Evolutionary conservation across 2,329 filamentous ascomycete species (phyloP).

Genomic region (Aspergillus felis): DNA sequence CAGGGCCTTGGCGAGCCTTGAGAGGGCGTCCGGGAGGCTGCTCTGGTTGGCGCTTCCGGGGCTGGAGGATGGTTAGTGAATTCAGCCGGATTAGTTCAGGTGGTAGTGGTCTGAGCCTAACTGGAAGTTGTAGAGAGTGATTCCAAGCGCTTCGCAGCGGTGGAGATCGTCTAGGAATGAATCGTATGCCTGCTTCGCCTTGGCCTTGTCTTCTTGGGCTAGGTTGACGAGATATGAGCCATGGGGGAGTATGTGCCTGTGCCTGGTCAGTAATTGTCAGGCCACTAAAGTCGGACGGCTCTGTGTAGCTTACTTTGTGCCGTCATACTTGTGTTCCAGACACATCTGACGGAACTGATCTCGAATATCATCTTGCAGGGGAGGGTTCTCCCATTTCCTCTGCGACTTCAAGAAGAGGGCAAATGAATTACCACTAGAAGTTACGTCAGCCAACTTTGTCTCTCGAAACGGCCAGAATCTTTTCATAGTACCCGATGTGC

Average conservation of each 20-base stretch:
- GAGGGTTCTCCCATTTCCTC: slow-evolving; percentile 85
- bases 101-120: slow-evolving; percentile 19
- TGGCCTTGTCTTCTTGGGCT: slow-evolving; percentile 73
- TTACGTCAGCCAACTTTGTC: background rate
- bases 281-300: background rate
- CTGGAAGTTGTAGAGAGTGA: slow-evolving; percentile 96
- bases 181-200: slow-evolving; percentile 79
- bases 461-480: background rate
- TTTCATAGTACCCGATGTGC: slow-evolving; percentile 59
- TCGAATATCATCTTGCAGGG: slow-evolving; percentile 64
- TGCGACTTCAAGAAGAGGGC: slow-evolving; percentile 95
- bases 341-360: slow-evolving; percentile 68
- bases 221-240: slow-evolving; percentile 97
- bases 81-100: background rate
- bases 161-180: slow-evolving; percentile 83
- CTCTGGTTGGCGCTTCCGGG: slow-evolving; percentile 76
- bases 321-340: slow-evolving; percentile 66
- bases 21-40: slow-evolving; percentile 65
- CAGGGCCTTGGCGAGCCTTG: slow-evolving; percentile 73
- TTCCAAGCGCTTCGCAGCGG: slow-evolving; percentile 80
- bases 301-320: slow-evolving; percentile 45
- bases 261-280: slow-evolving; percentile 7
- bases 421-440: slow-evolving; percentile 74
- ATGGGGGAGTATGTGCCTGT: slow-evolving; percentile 74
- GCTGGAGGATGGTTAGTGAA: slow-evolving; percentile 25